phyloP scores from a whole-genome alignment of 306 rosid species.

The Cucurbita argyrosperma region DNA sequence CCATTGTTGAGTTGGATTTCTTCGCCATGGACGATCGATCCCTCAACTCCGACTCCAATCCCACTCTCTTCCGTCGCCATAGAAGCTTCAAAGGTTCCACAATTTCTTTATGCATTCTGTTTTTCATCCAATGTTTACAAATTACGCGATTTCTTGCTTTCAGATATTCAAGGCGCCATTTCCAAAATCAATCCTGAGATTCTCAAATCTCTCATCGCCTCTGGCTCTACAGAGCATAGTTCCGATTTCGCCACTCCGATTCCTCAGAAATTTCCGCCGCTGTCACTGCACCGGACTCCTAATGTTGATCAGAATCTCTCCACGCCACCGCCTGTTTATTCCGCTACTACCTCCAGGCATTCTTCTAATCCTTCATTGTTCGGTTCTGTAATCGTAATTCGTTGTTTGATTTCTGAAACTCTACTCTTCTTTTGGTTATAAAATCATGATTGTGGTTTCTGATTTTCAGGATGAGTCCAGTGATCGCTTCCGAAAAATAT shows the following conservation, averaged over 20 bases:
- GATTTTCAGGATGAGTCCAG: not conserved
- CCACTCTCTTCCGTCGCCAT: slow-evolving; percentile 27
- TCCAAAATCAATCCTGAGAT: slow-evolving; percentile 26
- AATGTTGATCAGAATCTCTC: not conserved
- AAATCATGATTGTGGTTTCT: not conserved
- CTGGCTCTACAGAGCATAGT: not conserved
- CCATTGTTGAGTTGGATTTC: slow-evolving; percentile 28
- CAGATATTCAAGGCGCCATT: slow-evolving; percentile 20
- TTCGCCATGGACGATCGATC: slow-evolving; percentile 15
- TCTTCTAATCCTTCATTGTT: not conserved
- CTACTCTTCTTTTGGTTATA: too few relatives aligned
- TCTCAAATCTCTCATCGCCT: slow-evolving; percentile 24
- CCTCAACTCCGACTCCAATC: slow-evolving; percentile 1
- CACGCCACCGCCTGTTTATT: not conserved
- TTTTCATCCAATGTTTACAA: too few relatives aligned
- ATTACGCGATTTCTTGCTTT: not conserved
- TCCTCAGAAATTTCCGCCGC: not conserved
- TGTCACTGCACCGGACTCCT: not conserved
- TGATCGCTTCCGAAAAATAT: slow-evolving; percentile 5
- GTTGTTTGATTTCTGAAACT: not conserved
- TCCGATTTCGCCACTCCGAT: not conserved
- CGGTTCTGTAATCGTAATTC: not conserved
- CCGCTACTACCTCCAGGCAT: not conserved
- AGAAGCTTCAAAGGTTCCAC: slow-evolving; percentile 24
- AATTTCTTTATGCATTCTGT: not conserved